These are phyloP conservation scores for Paradendryphiella salina DNA, from an alignment of 2,329 filamentous ascomycete genomes.

Conservation along the genomic window DNA sequence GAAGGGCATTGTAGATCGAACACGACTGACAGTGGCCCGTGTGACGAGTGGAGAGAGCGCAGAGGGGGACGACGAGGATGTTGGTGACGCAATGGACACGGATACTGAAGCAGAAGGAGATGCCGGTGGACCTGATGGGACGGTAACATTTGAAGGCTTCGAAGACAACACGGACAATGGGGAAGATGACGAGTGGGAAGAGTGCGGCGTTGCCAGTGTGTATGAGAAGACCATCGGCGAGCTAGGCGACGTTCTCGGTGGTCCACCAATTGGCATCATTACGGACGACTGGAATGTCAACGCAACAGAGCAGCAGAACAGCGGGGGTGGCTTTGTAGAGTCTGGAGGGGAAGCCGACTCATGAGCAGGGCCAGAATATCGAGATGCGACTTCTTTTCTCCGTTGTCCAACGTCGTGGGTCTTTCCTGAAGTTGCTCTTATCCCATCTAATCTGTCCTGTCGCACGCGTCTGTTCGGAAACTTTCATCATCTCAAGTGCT, in stretches of 20 bases:
- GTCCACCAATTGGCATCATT: slow-evolving; percentile 52
- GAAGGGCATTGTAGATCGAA: slow-evolving; percentile 77
- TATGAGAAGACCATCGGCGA: slow-evolving; percentile 80
- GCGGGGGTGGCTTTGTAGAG: slow-evolving; percentile 19
- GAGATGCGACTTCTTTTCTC: neutral
- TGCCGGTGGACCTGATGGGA: slow-evolving; percentile 23
- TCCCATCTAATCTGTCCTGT: neutral
- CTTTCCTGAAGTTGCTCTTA: neutral
- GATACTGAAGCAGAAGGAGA: slow-evolving; percentile 40
- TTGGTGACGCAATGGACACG: slow-evolving; percentile 30
- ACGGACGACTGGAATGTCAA: slow-evolving; percentile 46
- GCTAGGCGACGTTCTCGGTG: slow-evolving; percentile 68
- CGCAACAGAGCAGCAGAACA: slow-evolving; percentile 13
- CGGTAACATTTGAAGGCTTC: slow-evolving; percentile 38
- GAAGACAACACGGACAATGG: slow-evolving; percentile 52
- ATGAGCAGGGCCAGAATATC: neutral
- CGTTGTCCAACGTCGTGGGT: neutral
- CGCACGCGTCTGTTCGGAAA: neutral
- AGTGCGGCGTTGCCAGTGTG: slow-evolving; percentile 59
- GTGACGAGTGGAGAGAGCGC: slow-evolving; percentile 62
- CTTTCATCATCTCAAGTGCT: neutral
- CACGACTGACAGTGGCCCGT: slow-evolving; percentile 70
- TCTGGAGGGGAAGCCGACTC: slow-evolving; percentile 16
- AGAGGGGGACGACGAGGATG: slow-evolving; percentile 40
- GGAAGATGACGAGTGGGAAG: slow-evolving; percentile 45